phyloP scores from a whole-genome alignment of 2,329 filamentous ascomycete genomes.

The Lasiodiplodia theobromae region DNA sequence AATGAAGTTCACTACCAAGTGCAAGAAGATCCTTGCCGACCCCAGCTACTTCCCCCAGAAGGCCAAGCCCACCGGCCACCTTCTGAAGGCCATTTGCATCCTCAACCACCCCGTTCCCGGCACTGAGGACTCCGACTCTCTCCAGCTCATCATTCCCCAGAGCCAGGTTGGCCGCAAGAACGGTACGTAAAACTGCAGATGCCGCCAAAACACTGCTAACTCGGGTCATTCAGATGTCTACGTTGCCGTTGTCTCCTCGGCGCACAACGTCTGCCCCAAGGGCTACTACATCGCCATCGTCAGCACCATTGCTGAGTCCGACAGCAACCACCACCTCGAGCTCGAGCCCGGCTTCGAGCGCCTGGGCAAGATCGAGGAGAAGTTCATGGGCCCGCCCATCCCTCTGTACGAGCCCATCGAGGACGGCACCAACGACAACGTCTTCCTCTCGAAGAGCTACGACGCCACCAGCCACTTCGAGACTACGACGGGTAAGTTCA shows the following conservation, averaged over 20 bases:
- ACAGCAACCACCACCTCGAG: constrained; percentile 94
- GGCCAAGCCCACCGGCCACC: constrained; percentile 84
- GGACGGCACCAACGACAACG: constrained; percentile 82
- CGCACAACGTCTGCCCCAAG: constrained; percentile 98
- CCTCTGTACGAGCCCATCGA: constrained; percentile 92
- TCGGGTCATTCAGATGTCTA: constrained; percentile 75
- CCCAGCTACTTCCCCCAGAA: constrained; percentile 96
- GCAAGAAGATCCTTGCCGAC: constrained; percentile 94
- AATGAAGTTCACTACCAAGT: constrained; percentile 96
- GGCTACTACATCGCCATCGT: constrained; percentile 99
- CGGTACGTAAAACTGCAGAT: constrained; percentile 62
- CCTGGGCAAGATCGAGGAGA: constrained; percentile 92
- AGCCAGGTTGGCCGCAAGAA: constrained; percentile 97
- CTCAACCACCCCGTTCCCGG: constrained; percentile 92
- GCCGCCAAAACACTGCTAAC: constrained; percentile 29
- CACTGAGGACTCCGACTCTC: constrained; percentile 86
- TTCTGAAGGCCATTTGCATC: constrained; percentile 96
- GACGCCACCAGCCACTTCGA: constrained; percentile 98
- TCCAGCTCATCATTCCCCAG: constrained; percentile 96
- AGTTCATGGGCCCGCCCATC: constrained; percentile 93
- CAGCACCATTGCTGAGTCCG: constrained; percentile 91
- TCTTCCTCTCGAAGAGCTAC: constrained; percentile 99
- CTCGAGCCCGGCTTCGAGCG: constrained; percentile 90
- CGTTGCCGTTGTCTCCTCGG: constrained; percentile 91
- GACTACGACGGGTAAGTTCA: constrained; percentile 71